Evolutionary conservation across 1,139 yeast genomes (phyloP).

Genomic region (Kodamaea suecica): DNA sequence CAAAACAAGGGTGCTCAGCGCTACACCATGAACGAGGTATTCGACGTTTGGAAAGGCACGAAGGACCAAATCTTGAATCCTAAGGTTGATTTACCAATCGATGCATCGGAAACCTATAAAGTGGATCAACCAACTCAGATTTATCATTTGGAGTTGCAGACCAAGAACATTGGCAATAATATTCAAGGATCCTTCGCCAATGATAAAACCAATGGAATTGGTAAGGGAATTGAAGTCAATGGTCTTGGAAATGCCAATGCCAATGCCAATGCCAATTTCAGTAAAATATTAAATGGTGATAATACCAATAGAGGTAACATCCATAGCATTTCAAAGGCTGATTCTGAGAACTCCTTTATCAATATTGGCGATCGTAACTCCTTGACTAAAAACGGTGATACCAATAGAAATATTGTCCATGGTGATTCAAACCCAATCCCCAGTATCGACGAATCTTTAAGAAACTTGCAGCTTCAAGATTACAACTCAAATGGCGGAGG

Average conservation of each 20-base stretch:
- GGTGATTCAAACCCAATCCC: not conserved
- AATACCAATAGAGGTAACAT: no score
- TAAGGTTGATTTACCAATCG: conserved; percentile 22
- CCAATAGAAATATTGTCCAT: no score
- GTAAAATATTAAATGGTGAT: no score
- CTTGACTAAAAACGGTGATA: no score
- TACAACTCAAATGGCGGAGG: not conserved
- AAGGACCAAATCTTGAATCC: conserved; percentile 31
- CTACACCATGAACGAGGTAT: conserved; percentile 53
- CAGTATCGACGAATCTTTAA: conserved; percentile 8
- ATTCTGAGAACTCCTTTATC: no score
- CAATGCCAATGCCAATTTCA: not conserved
- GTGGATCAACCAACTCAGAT: conserved; percentile 30
- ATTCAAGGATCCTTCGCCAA: not conserved
- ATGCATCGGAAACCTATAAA: conserved; percentile 31
- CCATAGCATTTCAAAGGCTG: no score
- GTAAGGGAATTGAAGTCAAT: no score
- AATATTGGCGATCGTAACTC: no score
- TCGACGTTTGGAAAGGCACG: conserved; percentile 51
- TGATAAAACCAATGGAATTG: not conserved
- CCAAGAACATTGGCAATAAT: not conserved
- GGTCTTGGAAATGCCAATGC: not conserved
- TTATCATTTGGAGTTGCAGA: conserved; percentile 34
- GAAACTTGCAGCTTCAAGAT: conserved; percentile 1
- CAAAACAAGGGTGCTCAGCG: conserved; percentile 36